Percentiles rank a stretch among this genome's conserved stretches.
Conservation (phyloP, 371 early-diverging fungal species). For the Umbelopsis sp. region DNA sequence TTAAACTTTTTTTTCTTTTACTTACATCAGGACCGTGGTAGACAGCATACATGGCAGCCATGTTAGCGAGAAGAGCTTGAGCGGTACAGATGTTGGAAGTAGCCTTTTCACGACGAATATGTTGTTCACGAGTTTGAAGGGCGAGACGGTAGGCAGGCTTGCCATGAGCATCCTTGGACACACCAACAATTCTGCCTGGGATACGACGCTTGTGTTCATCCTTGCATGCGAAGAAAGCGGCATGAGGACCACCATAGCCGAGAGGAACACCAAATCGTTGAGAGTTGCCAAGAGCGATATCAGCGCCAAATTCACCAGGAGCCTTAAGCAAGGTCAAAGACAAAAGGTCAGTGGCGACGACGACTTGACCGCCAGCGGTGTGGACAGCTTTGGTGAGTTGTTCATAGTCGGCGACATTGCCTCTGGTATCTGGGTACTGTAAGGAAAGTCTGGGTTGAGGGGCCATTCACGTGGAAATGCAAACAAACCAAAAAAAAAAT, state of each 20-base stretch:
- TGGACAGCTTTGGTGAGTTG: constrained; percentile 79
- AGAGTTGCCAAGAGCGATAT: constrained; percentile 95
- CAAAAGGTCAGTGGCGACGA: constrained; percentile 92
- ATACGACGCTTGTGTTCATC: constrained; percentile 92
- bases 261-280: constrained; percentile 98
- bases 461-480: constrained; percentile 8
- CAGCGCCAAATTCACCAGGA: constrained; percentile 95
- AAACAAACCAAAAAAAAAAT: neutral
- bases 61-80: constrained; percentile 91
- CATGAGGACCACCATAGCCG: constrained; percentile 99
- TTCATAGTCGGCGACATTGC: constrained; percentile 82
- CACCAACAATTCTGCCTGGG: constrained; percentile 95
- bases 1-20: too few species aligned
- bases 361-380: constrained; percentile 82
- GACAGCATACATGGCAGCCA: constrained; percentile 95
- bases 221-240: constrained; percentile 96
- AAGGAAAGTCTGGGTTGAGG: constrained; percentile 5
- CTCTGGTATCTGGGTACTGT: constrained; percentile 93
- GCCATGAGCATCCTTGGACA: constrained; percentile 90
- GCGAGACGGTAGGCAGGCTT: constrained; percentile 92
- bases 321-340: constrained; percentile 90
- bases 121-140: constrained; percentile 97
- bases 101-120: constrained; percentile 98
- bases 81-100: constrained; percentile 98
- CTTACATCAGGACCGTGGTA: constrained; percentile 92